Evolutionary conservation across 805 yeast genomes (phyloP).

Genomic region (Ogataea naganishii): DNA sequence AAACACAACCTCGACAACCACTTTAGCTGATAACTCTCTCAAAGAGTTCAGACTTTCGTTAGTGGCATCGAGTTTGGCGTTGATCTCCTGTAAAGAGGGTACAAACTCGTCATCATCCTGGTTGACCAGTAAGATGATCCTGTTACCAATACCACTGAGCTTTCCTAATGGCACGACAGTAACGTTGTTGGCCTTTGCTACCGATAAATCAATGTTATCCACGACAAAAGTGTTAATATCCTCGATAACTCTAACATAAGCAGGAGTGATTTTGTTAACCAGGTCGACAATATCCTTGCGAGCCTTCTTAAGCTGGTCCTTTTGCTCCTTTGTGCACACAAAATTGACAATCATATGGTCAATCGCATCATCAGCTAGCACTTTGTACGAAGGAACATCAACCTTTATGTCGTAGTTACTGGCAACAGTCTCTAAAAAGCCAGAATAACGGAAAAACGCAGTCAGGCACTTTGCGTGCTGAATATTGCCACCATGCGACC

Average conservation of each 20-base stretch:
- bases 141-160: slow-evolving; percentile 32
- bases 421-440: slow-evolving; percentile 38
- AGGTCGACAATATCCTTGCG: slow-evolving; percentile 63
- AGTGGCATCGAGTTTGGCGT: slow-evolving; percentile 44
- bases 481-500: slow-evolving; percentile 77
- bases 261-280: slow-evolving; percentile 70
- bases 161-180: slow-evolving; percentile 52
- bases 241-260: slow-evolving; percentile 42
- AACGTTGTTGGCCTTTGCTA: slow-evolving; percentile 38
- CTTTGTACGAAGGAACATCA: slow-evolving; percentile 34
- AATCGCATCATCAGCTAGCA: slow-evolving; percentile 30
- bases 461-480: slow-evolving; percentile 72
- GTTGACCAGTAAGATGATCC: slow-evolving; percentile 47
- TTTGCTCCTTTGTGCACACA: slow-evolving; percentile 36
- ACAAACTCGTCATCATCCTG: slow-evolving; percentile 60
- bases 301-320: slow-evolving; percentile 45
- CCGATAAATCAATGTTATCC: slow-evolving; percentile 33
- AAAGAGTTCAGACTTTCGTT: slow-evolving; percentile 46
- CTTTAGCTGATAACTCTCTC: slow-evolving; percentile 47
- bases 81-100: slow-evolving; percentile 55
- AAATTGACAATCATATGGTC: slow-evolving; percentile 53
- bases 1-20: slow-evolving; percentile 41
- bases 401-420: slow-evolving; percentile 32
- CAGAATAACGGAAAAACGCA: slow-evolving; percentile 49
- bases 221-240: slow-evolving; percentile 64